A percentile compares a stretch with the other conserved stretches of the same genome.
Evolutionary conservation across 306 rosid species (phyloP).

Genomic region (Quercus ilex): DNA sequence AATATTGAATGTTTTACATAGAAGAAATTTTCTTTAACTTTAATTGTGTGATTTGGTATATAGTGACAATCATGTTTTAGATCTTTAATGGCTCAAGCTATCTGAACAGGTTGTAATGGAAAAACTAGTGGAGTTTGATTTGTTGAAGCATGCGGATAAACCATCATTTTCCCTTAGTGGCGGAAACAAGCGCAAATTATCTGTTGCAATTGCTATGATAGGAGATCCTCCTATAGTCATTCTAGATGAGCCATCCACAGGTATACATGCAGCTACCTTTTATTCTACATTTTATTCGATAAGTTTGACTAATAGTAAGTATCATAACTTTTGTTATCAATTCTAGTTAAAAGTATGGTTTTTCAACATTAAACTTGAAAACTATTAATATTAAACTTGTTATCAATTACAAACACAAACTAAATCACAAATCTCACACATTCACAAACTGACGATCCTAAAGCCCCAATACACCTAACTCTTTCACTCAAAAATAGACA

Average conservation of each 20-base stretch:
- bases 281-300: not conserved
- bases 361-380: too few relatives aligned
- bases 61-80: conserved; percentile 8
- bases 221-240: conserved; percentile 97
- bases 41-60: not conserved
- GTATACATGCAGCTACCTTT: conserved; percentile 27
- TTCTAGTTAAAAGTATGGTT: too few relatives aligned
- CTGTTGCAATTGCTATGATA: conserved; percentile 95
- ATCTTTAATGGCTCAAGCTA: conserved; percentile 22
- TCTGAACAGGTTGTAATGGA: conserved; percentile 84
- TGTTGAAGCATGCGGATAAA: conserved; percentile 78
- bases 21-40: not conserved
- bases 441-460: too few relatives aligned
- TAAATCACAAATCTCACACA: too few relatives aligned
- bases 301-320: not conserved
- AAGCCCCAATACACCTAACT: too few relatives aligned
- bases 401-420: too few relatives aligned
- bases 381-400: too few relatives aligned
- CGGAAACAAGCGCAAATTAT: conserved; percentile 93
- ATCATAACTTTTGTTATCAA: not conserved
- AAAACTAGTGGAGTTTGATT: conserved; percentile 85
- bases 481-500: too few relatives aligned
- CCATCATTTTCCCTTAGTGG: conserved; percentile 94
- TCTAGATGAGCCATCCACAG: conserved; percentile 97
- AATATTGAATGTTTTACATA: not conserved